These are phyloP conservation scores for Penicillium sp. DNA, from an alignment of 2,329 filamentous ascomycete genomes.

Conservation along the genomic window DNA sequence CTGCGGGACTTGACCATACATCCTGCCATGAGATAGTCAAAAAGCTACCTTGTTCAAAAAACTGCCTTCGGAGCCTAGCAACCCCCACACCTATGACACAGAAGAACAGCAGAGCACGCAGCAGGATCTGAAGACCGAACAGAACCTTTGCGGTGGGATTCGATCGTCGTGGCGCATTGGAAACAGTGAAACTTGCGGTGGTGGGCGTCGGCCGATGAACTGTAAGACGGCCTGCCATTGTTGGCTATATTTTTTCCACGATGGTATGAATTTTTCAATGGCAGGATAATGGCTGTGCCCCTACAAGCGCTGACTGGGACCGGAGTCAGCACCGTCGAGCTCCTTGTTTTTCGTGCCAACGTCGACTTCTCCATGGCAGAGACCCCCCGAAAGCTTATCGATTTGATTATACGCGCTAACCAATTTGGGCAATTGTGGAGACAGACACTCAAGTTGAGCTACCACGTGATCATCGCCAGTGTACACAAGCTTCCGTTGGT, in stretches of 20 bases:
- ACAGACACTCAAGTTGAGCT: too few species aligned
- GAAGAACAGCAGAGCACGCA: conserved; percentile 42
- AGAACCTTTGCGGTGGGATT: conserved; percentile 43
- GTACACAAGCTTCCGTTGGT: conserved; percentile 10
- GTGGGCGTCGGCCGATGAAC: conserved; percentile 63
- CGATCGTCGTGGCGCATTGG: conserved; percentile 58
- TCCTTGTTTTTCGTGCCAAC: too few species aligned
- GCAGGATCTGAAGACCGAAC: conserved; percentile 40
- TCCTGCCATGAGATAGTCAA: conserved; percentile 23
- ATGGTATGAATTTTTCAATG: not conserved
- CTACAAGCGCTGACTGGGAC: too few species aligned
- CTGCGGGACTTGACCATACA: conserved; percentile 31
- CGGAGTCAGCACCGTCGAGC: too few species aligned
- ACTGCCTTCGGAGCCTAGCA: conserved; percentile 27
- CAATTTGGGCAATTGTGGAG: too few species aligned
- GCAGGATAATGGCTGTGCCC: not conserved
- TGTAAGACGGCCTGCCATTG: conserved; percentile 54
- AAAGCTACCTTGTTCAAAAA: conserved; percentile 21
- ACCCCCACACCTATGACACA: conserved; percentile 35
- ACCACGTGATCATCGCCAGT: conserved; percentile 20
- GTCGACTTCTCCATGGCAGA: too few species aligned
- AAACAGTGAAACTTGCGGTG: conserved; percentile 88
- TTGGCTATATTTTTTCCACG: conserved; percentile 2
- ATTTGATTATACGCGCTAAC: too few species aligned
- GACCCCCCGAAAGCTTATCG: too few species aligned